Evolutionary conservation across 2,329 filamentous ascomycete genomes (phyloP).

Genomic region (Phymatotrichopsis omnivora): DNA sequence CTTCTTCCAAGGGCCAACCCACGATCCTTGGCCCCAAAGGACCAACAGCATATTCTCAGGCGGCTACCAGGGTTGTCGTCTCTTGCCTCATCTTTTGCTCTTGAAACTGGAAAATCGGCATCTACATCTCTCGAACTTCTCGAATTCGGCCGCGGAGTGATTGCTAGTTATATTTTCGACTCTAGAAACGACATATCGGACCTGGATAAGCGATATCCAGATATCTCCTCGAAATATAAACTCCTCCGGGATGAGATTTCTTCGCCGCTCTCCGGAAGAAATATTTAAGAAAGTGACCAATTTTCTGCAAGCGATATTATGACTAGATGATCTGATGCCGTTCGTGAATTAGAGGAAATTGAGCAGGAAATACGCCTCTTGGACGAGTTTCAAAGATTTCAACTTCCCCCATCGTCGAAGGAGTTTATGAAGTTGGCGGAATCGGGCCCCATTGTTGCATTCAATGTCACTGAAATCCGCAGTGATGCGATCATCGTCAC

Average conservation of each 20-base stretch:
- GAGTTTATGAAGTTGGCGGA: background rate
- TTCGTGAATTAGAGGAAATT: too few species aligned
- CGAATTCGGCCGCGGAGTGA: conserved; percentile 12
- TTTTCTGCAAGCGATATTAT: too few species aligned
- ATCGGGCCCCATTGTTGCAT: conserved; percentile 10
- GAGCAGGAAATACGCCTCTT: too few species aligned
- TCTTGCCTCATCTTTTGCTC: conserved; percentile 6
- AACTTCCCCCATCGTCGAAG: background rate
- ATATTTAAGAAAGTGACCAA: too few species aligned
- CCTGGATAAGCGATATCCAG: background rate
- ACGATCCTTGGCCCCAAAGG: conserved; percentile 5
- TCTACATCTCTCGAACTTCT: conserved; percentile 8
- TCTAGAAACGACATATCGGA: conserved; percentile 3
- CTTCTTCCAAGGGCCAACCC: conserved; percentile 1
- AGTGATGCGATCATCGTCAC: conserved; percentile 15
- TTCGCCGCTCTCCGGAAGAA: too few species aligned
- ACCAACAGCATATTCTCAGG: conserved; percentile 11
- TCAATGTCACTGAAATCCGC: conserved; percentile 4
- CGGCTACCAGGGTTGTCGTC: conserved; percentile 7
- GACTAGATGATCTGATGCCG: too few species aligned
- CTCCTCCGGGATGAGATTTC: background rate
- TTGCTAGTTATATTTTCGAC: conserved; percentile 7
- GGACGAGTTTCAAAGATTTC: too few species aligned
- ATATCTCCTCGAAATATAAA: background rate
- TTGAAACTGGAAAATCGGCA: conserved; percentile 1